Conservation (phyloP, 257 asterid genomes). For the Scutellaria barbata region DNA sequence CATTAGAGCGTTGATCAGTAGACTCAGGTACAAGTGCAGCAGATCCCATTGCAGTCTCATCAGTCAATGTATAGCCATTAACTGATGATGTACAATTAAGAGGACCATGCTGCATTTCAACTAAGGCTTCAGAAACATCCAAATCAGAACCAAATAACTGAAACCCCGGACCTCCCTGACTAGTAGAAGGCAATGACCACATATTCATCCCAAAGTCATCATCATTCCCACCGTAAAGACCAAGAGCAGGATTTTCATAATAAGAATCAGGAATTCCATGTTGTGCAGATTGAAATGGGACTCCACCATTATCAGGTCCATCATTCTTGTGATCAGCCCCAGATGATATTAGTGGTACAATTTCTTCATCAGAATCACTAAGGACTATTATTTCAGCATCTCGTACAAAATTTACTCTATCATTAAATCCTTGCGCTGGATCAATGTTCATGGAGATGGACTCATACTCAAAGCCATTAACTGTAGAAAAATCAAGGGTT, state of each 20-base stretch:
- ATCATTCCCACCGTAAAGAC: conserved; percentile 55
- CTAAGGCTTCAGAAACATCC: conserved; percentile 73
- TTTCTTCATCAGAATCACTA: conserved; percentile 93
- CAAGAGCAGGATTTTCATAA: conserved; percentile 59
- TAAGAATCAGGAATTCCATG: conserved; percentile 73
- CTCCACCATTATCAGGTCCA: conserved; percentile 51
- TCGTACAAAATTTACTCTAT: conserved; percentile 47
- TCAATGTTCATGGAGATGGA: conserved; percentile 68
- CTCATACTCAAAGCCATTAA: conserved; percentile 73
- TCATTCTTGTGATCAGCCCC: conserved; percentile 44
- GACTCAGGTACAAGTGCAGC: conserved; percentile 58
- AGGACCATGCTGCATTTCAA: conserved; percentile 67
- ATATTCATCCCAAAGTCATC: conserved; percentile 77
- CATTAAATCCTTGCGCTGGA: conserved; percentile 48
- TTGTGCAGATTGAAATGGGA: conserved; percentile 50
- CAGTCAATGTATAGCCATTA: conserved; percentile 56
- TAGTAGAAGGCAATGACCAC: conserved; percentile 80
- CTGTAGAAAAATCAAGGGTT: conserved; percentile 62
- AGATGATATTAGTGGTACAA: conserved; percentile 50
- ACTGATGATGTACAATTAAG: conserved; percentile 64
- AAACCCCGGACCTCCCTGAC: conserved; percentile 82
- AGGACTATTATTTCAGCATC: conserved; percentile 75
- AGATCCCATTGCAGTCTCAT: conserved; percentile 67
- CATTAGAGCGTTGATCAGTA: conserved; percentile 46
- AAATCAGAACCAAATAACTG: conserved; percentile 92